Percentiles rank a stretch among this genome's conserved stretches.
Conservation (phyloP, 805 yeast species). For the Barnettozyma californica region DNA sequence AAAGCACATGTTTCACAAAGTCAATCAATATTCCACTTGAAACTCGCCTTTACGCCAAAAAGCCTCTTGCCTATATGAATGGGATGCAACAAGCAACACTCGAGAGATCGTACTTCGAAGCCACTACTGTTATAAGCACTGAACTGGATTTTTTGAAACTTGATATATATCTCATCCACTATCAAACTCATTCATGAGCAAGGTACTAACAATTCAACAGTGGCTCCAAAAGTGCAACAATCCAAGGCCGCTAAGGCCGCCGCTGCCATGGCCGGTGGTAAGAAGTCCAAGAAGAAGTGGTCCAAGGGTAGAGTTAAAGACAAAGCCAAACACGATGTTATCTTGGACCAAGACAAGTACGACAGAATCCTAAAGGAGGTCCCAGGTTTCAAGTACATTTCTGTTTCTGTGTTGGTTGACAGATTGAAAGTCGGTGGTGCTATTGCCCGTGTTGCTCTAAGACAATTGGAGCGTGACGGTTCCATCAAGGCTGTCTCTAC, state of each 20-base stretch:
- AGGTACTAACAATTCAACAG: conserved; percentile 32
- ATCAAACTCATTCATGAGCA: background rate
- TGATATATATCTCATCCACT: background rate
- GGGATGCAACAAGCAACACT: no score
- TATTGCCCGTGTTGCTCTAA: conserved; percentile 95
- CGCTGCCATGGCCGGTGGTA: conserved; percentile 99
- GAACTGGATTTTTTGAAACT: background rate
- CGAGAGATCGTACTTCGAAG: background rate
- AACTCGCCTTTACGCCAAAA: no score
- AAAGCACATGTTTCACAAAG: background rate
- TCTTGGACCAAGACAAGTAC: conserved; percentile 96
- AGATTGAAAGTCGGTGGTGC: conserved; percentile 99
- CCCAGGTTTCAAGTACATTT: conserved; percentile 97
- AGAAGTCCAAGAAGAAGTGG: conserved; percentile 99
- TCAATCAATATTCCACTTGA: background rate
- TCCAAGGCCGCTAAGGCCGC: conserved; percentile 99
- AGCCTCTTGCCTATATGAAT: no score
- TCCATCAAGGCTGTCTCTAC: conserved; percentile 88
- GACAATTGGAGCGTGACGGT: conserved; percentile 93
- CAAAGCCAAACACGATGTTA: conserved; percentile 97
- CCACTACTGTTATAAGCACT: background rate
- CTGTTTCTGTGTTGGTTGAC: conserved; percentile 97
- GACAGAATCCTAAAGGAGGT: conserved; percentile 99
- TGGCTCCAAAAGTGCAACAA: conserved; percentile 99
- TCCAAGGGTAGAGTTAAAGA: conserved; percentile 99